Conservation (phyloP, 768 basidiomycete genomes). For the Serendipita sp. region DNA sequence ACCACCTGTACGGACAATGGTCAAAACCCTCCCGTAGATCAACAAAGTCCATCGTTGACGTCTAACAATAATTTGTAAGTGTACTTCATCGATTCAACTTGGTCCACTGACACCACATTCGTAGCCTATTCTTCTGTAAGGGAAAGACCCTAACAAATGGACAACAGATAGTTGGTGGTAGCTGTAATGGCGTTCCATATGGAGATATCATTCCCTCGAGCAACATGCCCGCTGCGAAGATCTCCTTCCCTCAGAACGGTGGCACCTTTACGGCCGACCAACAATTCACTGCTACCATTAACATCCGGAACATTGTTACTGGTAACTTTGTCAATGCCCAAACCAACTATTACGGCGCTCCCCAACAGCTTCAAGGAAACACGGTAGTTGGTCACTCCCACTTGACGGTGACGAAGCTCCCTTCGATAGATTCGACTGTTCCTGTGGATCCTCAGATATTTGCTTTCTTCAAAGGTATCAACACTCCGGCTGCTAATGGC, state of each 20-base stretch:
- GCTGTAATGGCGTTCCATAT: conserved; percentile 44
- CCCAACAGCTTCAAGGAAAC: conserved; percentile 27
- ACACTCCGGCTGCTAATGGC: conserved; percentile 16
- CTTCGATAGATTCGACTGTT: conserved; percentile 26
- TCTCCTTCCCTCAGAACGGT: conserved; percentile 26
- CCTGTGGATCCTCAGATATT: conserved; percentile 36
- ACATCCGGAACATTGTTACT: conserved; percentile 30
- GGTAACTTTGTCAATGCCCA: conserved; percentile 44
- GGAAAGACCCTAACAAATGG: conserved; percentile 32
- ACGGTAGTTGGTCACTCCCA: conserved; percentile 40
- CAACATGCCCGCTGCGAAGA: conserved; percentile 36
- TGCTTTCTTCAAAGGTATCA: conserved; percentile 35
- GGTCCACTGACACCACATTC: not conserved
- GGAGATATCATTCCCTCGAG: conserved; percentile 33
- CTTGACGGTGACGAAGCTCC: conserved; percentile 35
- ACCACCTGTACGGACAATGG: conserved; percentile 1
- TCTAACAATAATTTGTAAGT: conserved; percentile 1
- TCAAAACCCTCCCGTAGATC: not conserved
- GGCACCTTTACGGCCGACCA: conserved; percentile 28
- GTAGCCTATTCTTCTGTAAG: conserved; percentile 33
- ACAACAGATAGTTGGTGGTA: conserved; percentile 32
- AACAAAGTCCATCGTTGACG: not conserved
- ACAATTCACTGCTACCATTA: conserved; percentile 36
- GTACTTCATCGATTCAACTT: not conserved
- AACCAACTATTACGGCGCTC: conserved; percentile 39